phyloP scores from a whole-genome alignment of 495 filamentous ascomycete genomes.

The Neurospora discreta region DNA sequence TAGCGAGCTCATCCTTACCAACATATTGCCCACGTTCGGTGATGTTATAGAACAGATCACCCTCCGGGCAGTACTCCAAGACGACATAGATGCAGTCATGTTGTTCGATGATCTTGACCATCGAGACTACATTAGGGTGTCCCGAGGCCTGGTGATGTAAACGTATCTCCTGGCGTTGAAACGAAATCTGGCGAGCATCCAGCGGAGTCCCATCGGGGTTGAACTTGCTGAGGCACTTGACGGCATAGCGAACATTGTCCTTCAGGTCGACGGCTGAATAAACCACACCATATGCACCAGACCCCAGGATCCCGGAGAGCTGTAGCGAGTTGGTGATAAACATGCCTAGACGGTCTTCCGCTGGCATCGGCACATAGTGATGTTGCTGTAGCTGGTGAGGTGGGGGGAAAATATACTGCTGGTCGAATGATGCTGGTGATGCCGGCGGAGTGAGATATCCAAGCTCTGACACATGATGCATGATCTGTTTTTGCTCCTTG shows the following conservation, averaged over 20 bases:
- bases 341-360: conserved; percentile 80
- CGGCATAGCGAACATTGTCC: conserved; percentile 74
- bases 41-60: conserved; percentile 93
- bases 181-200: conserved; percentile 76
- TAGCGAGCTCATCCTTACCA: conserved; percentile 83
- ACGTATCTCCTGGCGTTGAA: conserved; percentile 87
- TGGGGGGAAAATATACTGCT: conserved; percentile 26
- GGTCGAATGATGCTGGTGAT: conserved; percentile 34
- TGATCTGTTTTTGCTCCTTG: conserved; percentile 28
- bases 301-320: conserved; percentile 75
- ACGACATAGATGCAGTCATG: conserved; percentile 93
- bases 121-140: conserved; percentile 87
- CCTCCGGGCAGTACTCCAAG: conserved; percentile 94
- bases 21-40: conserved; percentile 89
- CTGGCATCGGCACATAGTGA: conserved; percentile 35
- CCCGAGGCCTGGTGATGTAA: conserved; percentile 80
- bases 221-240: conserved; percentile 91
- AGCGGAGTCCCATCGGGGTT: conserved; percentile 56
- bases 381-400: conserved; percentile 24
- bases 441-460: conserved; percentile 43
- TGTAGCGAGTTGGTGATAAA: conserved; percentile 73
- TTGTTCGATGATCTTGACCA: conserved; percentile 88
- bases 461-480: conserved; percentile 44
- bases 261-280: conserved; percentile 86
- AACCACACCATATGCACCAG: conserved; percentile 94